Evolutionary conservation across 2,329 filamentous ascomycete species (phyloP), one percentile per base, ranked within the genome.

Genomic region (Colletotrichum sp.): DNA sequence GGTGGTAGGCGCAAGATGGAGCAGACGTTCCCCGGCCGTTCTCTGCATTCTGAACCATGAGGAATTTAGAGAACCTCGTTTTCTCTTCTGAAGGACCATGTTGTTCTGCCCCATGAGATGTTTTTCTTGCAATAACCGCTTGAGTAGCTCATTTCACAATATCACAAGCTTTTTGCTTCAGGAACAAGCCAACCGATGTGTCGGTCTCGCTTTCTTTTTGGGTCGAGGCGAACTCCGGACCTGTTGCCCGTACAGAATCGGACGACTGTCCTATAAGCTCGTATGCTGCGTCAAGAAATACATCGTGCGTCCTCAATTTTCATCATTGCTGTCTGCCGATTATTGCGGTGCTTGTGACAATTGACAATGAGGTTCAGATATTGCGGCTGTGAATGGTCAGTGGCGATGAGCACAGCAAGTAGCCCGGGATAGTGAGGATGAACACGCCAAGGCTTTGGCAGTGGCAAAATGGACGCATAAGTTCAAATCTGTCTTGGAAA

Each of bases 81-180:
- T 12, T 48, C 10, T 48, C 18, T 48, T 48, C 18, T 48, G 10
- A 48, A 48, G 18, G 10, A 3, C 43, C 9, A 48, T 48, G 43
- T 48, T 48, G 9, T 21, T 48, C 43, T 48, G 9, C 10, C 15
- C 18, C 43, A 5, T 48, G 2, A 12, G 18, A n/a, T 21, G 4
- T 12, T 48, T 13, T 13, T 48, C 18, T 21, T 48, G 2, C 43
- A 48, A 3, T 2, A 12, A 48, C 9, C 12, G 18, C 8, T 12
- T 12, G 2, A 48, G 18, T n/a, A 21, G 43, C 2, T 21, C 7
- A 13, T 12, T 21, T 21, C 10, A 21, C 18, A 12, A 21, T 0
- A 12, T 12, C 18, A 12, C 9, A 48, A 6, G 1, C 0, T 0
- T 48, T 21, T 1, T 48, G 1, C 9, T 48, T 4, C 18, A n/a